Base-by-base conservation (phyloP, 2,329 filamentous ascomycete genomes). In the Exophiala aquamarina region DNA sequence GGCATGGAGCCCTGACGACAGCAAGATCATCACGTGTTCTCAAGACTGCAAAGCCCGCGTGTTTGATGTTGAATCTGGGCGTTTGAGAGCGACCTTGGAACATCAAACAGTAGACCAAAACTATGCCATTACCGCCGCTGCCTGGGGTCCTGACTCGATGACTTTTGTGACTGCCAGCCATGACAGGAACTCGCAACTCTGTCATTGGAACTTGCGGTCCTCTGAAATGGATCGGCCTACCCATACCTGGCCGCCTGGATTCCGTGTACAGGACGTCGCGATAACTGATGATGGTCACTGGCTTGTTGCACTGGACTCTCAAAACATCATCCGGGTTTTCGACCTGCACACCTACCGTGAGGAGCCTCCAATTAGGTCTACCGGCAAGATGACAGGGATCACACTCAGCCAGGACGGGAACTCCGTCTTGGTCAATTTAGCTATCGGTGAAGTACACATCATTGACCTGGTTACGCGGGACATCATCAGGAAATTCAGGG, bases 1-100 rank as follows among this genome's bases (percentile, higher is more conserved):
- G 3, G 78, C 88, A 1, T 98, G 93, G 89, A 96, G 91, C 63
- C 93, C 91, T 4, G 89, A 98, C 66, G 89, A 95, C 68, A 78
- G 79, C 1, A 88, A 88, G 69, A 75, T 98, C 26, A 82, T 97
- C 31, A 92, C 86, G 13, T 97, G 92, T 64, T 87, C 82, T 13
- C 78, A 82, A 56, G 88, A 95, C 61, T 80, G 78, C 36, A 78
- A 77, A 52, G 89, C 88, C 1, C 79, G 84, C 28, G 68, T 95
- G 52, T 95, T 88, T 87, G 81, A 90, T 66, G 72, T 77, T 13
- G 57, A 89, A 82, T 81, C 78, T 4, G 87, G 87, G 0, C 70
- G 72, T 31, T 72, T 83, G 35, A 71, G 89, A 32, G 76, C 81
- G 45, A 80, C 75, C 7, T 76, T 92, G 13, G 77, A 82, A 41